A percentile compares a stretch with the other conserved stretches of the same genome.
These are phyloP conservation scores for Corinectria fuckeliana DNA, from an alignment of 2,329 filamentous ascomycete genomes.

Conservation along the genomic window DNA sequence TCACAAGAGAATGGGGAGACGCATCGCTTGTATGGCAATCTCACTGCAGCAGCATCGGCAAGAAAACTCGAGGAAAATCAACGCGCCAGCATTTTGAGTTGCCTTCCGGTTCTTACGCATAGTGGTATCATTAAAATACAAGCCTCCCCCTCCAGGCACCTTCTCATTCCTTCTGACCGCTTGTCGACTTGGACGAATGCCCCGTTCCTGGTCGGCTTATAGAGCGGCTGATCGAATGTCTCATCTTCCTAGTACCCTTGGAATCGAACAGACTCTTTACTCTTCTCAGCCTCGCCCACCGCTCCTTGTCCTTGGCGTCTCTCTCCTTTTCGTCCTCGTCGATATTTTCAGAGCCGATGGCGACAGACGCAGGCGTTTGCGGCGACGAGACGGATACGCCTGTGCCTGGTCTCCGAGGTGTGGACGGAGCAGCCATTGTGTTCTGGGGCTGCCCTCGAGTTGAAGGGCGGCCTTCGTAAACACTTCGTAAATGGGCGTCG, in stretches of 20 bases:
- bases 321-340: conserved; percentile 53
- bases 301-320: conserved; percentile 70
- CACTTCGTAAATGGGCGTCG: conserved; percentile 59
- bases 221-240: conserved; percentile 44
- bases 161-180: conserved; percentile 25
- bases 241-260: conserved; percentile 64
- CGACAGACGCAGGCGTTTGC: conserved; percentile 5
- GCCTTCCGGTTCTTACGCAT: background rate
- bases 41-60: background rate
- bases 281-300: conserved; percentile 73
- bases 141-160: background rate
- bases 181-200: conserved; percentile 39
- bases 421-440: conserved; percentile 27
- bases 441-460: conserved; percentile 20
- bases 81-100: background rate
- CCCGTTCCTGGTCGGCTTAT: conserved; percentile 49
- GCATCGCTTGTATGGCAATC: background rate
- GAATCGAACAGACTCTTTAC: conserved; percentile 76
- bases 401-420: conserved; percentile 29
- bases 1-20: background rate
- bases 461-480: conserved; percentile 42
- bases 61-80: background rate
- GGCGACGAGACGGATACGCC: conserved; percentile 24
- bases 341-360: conserved; percentile 16
- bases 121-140: conserved; percentile 16